phyloP scores from a whole-genome alignment of 75 land plant species.

The Picea sitchensis region DNA sequence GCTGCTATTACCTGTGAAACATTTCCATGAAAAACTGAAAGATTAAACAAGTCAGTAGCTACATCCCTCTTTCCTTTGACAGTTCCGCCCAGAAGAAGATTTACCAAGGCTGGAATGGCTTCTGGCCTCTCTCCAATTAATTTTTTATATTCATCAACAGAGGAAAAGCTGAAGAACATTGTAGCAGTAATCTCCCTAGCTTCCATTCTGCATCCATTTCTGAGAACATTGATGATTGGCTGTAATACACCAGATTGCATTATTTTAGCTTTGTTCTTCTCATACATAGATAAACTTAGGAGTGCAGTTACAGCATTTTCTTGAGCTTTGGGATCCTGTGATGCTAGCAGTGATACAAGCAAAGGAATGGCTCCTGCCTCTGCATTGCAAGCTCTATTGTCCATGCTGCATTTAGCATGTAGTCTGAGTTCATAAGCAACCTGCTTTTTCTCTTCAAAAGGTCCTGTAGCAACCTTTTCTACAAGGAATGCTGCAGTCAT shows the following conservation, averaged over 20 bases:
- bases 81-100: conserved; percentile 47
- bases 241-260: not conserved
- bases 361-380: conserved; percentile 80
- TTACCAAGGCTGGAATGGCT: conserved; percentile 51
- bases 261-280: no score
- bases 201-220: not conserved
- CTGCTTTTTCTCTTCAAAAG: conserved; percentile 25
- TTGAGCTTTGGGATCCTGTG: conserved; percentile 51
- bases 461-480: no score
- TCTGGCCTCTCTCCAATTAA: conserved; percentile 35
- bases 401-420: conserved; percentile 66
- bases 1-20: conserved; percentile 38
- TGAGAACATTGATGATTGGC: not conserved
- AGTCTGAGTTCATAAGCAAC: conserved; percentile 69
- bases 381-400: conserved; percentile 59
- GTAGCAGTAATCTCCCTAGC: no score
- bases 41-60: conserved; percentile 63
- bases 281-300: conserved; percentile 73
- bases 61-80: conserved; percentile 63
- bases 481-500: no score
- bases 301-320: conserved; percentile 74
- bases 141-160: conserved; percentile 56
- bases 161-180: conserved; percentile 53
- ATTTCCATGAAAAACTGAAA: conserved; percentile 45
- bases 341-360: conserved; percentile 46